These are phyloP conservation scores for Leccinum broughii DNA, from an alignment of 768 basidiomycete genomes.

Conservation along the genomic window DNA sequence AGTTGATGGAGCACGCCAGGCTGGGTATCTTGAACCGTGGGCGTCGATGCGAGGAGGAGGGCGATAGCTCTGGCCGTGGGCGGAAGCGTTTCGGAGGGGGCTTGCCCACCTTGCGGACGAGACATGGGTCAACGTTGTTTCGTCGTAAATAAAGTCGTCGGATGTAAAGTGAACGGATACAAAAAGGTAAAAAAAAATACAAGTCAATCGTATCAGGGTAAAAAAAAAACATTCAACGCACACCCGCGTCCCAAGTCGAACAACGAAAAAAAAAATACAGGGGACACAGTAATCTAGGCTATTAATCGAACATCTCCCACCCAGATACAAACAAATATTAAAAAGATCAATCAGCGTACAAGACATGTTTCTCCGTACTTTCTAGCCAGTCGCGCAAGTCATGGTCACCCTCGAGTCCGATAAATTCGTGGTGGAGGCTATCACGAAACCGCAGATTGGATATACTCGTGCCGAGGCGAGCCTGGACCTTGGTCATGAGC, in stretches of 20 bases:
- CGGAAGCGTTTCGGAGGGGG: conserved; percentile 65
- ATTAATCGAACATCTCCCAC: conserved; percentile 21
- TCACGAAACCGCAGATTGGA: conserved; percentile 72
- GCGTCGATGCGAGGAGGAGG: conserved; percentile 78
- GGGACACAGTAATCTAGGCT: conserved; percentile 27
- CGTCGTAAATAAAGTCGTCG: neutral
- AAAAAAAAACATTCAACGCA: conserved; percentile 7
- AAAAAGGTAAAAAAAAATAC: conserved; percentile 17
- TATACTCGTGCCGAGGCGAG: conserved; percentile 79
- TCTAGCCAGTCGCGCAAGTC: conserved; percentile 75
- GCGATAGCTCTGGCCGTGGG: conserved; percentile 84
- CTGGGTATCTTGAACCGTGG: conserved; percentile 82
- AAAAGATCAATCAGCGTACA: conserved; percentile 66
- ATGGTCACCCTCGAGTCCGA: conserved; percentile 61
- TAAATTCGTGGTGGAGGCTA: conserved; percentile 62
- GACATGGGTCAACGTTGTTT: conserved; percentile 35
- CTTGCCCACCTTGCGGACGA: conserved; percentile 34
- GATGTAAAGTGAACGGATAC: conserved; percentile 1
- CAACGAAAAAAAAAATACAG: conserved; percentile 12
- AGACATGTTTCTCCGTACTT: conserved; percentile 76
- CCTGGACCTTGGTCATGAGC: conserved; percentile 89
- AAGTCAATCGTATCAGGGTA: conserved; percentile 1
- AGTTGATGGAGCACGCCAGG: conserved; percentile 86
- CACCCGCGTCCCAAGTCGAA: neutral
- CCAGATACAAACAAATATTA: conserved; percentile 10